Conservation (phyloP, 192 early-diverging fungal genomes). For the Podila epigama region DNA sequence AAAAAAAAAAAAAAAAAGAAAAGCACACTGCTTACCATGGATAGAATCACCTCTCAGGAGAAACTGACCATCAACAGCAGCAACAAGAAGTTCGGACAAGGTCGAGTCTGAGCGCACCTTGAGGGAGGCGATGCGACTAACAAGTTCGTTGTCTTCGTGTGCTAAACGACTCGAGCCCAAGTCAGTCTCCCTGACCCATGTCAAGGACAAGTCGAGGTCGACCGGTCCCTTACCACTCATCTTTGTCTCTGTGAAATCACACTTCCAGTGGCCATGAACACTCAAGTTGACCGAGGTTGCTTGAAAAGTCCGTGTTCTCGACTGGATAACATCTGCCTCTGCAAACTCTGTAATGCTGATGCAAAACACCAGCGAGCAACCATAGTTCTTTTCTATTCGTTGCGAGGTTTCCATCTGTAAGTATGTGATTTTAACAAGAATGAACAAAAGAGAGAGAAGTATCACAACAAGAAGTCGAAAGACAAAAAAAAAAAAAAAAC, state of each 20-base stretch:
- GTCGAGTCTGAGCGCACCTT: slow-evolving; percentile 34
- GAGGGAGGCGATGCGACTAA: slow-evolving; percentile 21
- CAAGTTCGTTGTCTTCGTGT: background rate
- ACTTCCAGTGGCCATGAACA: slow-evolving; percentile 18
- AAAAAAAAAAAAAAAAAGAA: background rate
- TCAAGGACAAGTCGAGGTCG: slow-evolving; percentile 14
- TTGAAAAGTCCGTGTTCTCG: slow-evolving; percentile 5
- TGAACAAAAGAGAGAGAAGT: background rate
- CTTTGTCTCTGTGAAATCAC: slow-evolving; percentile 28
- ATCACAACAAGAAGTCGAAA: background rate
- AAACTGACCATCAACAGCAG: slow-evolving; percentile 7
- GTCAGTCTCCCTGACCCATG: background rate
- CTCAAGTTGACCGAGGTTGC: slow-evolving; percentile 4
- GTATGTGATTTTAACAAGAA: background rate
- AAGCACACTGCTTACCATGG: slow-evolving; percentile 8
- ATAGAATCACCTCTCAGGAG: slow-evolving; percentile 12
- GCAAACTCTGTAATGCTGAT: slow-evolving; percentile 8
- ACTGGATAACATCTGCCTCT: background rate
- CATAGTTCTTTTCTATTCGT: slow-evolving; percentile 7
- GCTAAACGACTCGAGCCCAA: background rate
- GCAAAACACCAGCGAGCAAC: slow-evolving; percentile 19
- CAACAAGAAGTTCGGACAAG: slow-evolving; percentile 16
- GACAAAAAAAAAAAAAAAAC: background rate
- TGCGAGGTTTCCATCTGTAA: background rate
- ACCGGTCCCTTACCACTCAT: background rate